Percentiles rank a stretch among this genome's conserved stretches.
Evolutionary conservation across 23 red algal species (phyloP).

Genomic region (Porphyridium purpureum): DNA sequence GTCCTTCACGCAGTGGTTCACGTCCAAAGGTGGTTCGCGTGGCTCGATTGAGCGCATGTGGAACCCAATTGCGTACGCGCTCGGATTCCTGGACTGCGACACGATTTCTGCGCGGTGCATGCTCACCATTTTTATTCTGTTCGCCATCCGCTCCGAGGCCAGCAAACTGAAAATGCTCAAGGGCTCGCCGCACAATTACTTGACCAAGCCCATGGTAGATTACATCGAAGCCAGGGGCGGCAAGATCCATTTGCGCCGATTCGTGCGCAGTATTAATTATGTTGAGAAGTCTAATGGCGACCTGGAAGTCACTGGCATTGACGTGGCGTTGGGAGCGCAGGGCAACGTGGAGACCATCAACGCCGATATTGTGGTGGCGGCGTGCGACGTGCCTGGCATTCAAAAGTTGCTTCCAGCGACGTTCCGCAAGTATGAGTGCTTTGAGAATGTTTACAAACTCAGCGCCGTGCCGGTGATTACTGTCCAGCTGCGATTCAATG

Average conservation of each 20-base stretch:
- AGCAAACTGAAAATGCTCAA: constrained; percentile 60
- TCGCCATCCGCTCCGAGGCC: constrained; percentile 69
- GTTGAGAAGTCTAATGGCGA: constrained; percentile 5
- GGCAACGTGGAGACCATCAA: constrained; percentile 11
- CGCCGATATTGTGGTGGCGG: constrained; percentile 69
- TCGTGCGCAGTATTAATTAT: constrained; percentile 22
- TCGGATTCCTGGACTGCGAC: constrained; percentile 83
- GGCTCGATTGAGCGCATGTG: constrained; percentile 64
- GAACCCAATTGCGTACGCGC: constrained; percentile 90
- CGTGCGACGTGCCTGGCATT: constrained; percentile 66
- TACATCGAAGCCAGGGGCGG: constrained; percentile 56
- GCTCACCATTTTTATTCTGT: constrained; percentile 90
- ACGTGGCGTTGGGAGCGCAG: neutral
- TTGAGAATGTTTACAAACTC: constrained; percentile 47
- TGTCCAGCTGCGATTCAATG: constrained; percentile 87
- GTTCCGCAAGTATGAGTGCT: constrained; percentile 27
- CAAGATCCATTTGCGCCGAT: constrained; percentile 16
- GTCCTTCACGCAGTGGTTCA: constrained; percentile 80
- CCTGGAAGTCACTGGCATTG: constrained; percentile 22
- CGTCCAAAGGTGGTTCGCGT: constrained; percentile 42
- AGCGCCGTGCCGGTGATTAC: constrained; percentile 74
- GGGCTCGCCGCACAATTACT: constrained; percentile 62
- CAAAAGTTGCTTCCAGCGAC: constrained; percentile 45
- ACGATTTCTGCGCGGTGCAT: constrained; percentile 77
- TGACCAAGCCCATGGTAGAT: constrained; percentile 48